Percentiles rank a stretch among this genome's conserved stretches.
These are phyloP conservation scores for Chlorokybus atmophyticus DNA, from an alignment of 139 green algal species.

Conservation along the genomic window DNA sequence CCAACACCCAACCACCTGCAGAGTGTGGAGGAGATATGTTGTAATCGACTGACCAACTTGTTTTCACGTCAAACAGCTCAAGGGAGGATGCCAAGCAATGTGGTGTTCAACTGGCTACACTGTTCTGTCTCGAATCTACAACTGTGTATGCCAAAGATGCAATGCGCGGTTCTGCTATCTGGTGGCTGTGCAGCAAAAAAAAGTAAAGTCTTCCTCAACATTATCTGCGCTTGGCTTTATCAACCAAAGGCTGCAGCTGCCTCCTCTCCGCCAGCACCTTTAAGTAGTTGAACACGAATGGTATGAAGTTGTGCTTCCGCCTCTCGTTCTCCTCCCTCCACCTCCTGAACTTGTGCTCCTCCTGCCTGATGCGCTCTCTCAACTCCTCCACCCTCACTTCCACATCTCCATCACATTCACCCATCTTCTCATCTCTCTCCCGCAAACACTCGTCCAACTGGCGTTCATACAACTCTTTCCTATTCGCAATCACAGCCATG, in stretches of 20 bases:
- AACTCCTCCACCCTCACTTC: conserved; percentile 13
- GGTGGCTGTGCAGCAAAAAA: too few species aligned
- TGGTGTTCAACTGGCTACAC: too few species aligned
- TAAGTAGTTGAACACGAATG: conserved; percentile 85
- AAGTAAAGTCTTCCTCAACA: too few species aligned
- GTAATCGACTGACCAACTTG: too few species aligned
- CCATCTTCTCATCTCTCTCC: background rate
- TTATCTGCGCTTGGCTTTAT: too few species aligned
- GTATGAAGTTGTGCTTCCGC: conserved; percentile 84
- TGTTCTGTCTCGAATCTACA: too few species aligned
- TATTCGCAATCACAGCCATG: conserved; percentile 75
- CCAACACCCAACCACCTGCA: too few species aligned
- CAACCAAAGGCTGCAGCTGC: conserved; percentile 57
- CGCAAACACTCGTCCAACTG: conserved; percentile 19
- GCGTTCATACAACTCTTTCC: conserved; percentile 22
- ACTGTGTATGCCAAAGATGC: too few species aligned
- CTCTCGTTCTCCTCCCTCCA: conserved; percentile 89
- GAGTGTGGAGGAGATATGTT: too few species aligned
- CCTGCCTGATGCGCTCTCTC: conserved; percentile 39
- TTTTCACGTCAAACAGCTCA: too few species aligned
- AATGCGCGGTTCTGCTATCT: too few species aligned
- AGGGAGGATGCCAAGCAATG: too few species aligned
- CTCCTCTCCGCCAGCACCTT: conserved; percentile 65
- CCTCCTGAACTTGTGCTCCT: conserved; percentile 50
- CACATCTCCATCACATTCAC: conserved; percentile 3